Conservation (phyloP, 2,329 filamentous ascomycete species). For the Eutypella sp. region DNA sequence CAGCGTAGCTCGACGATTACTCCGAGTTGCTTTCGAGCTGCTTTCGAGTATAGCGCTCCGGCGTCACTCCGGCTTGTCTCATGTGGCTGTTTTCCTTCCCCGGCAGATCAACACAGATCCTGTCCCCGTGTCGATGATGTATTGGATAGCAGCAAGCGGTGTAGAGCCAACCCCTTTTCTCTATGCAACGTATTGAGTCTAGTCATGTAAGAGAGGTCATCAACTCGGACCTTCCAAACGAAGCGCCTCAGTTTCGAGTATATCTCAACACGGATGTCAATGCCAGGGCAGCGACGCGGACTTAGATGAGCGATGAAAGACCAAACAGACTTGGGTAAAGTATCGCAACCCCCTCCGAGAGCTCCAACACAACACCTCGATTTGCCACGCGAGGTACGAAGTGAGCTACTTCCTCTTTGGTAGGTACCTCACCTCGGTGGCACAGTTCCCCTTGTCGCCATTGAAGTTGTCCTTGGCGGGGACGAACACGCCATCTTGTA, state of each 20-base stretch:
- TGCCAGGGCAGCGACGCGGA: not conserved
- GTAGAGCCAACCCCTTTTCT: too few species aligned
- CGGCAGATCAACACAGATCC: too few species aligned
- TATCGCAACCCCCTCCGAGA: not conserved
- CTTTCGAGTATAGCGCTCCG: too few species aligned
- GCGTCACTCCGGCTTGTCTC: too few species aligned
- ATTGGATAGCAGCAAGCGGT: too few species aligned
- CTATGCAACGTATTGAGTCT: too few species aligned
- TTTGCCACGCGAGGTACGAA: not conserved
- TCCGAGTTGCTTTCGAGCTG: too few species aligned
- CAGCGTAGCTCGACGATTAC: too few species aligned
- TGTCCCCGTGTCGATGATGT: too few species aligned
- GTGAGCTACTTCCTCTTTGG: constrained; percentile 28
- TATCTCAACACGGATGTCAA: not conserved
- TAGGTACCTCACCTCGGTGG: constrained; percentile 33
- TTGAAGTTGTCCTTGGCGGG: constrained; percentile 34
- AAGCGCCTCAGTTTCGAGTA: not conserved
- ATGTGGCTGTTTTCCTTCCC: too few species aligned
- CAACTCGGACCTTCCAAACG: not conserved
- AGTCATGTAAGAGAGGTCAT: not conserved
- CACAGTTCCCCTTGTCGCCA: constrained; percentile 36
- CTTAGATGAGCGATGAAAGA: not conserved
- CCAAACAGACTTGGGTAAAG: not conserved
- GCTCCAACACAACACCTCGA: not conserved
- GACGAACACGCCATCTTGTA: constrained; percentile 45